These are phyloP conservation scores for Clavispora santaluciae DNA, from an alignment of 805 yeast genomes.

Conservation along the genomic window DNA sequence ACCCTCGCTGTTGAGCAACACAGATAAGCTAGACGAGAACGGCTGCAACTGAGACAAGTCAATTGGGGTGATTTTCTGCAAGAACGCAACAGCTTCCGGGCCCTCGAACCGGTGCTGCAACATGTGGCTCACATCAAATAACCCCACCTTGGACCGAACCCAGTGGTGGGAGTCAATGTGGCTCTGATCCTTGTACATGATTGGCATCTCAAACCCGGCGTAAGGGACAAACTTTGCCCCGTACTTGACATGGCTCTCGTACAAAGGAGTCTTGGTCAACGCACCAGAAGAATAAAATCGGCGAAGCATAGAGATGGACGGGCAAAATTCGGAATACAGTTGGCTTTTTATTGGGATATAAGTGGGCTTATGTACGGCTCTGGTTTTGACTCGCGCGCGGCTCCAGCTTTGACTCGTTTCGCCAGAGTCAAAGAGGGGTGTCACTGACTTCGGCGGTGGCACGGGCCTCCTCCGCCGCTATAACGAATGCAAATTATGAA, in stretches of 20 bases:
- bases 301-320: neutral
- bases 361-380: neutral
- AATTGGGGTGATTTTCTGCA: conserved; percentile 84
- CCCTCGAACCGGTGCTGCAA: conserved; percentile 82
- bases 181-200: conserved; percentile 74
- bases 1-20: conserved; percentile 60
- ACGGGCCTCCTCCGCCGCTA: too few relatives aligned
- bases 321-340: neutral
- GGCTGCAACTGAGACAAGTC: conserved; percentile 58
- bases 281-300: conserved; percentile 8
- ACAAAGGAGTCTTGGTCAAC: conserved; percentile 68
- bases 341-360: neutral
- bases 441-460: too few relatives aligned
- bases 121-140: conserved; percentile 98
- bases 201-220: conserved; percentile 97
- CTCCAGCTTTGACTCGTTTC: neutral
- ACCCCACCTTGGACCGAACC: conserved; percentile 84
- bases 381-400: neutral
- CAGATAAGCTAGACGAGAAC: conserved; percentile 69
- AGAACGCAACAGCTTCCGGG: conserved; percentile 55
- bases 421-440: neutral
- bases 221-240: conserved; percentile 94
- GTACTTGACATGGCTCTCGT: conserved; percentile 68
- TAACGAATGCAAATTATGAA: neutral
- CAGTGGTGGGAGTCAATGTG: conserved; percentile 93